Percentiles rank a stretch among this genome's conserved stretches.
Conservation (phyloP, 2,329 filamentous ascomycete species). For the Mycogone perniciosa region DNA sequence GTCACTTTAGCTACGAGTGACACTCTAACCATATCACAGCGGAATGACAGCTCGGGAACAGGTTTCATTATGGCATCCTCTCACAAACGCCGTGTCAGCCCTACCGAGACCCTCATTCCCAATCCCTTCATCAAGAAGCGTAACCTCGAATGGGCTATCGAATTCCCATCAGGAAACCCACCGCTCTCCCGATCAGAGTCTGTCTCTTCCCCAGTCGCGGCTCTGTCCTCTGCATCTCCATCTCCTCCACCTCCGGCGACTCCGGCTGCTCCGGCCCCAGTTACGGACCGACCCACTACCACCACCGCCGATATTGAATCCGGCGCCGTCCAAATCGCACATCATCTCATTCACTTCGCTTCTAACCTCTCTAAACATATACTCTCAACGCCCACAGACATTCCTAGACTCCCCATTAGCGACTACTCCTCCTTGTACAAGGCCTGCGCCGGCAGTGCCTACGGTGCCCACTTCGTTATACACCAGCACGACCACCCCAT, state of each 20-base stretch:
- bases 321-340: slow-evolving; percentile 28
- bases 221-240: background rate
- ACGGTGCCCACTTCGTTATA: slow-evolving; percentile 56
- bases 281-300: slow-evolving; percentile 7
- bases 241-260: background rate
- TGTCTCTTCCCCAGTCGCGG: background rate
- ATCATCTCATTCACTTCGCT: slow-evolving; percentile 37
- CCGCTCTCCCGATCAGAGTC: slow-evolving; percentile 4
- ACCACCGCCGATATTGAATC: slow-evolving; percentile 35
- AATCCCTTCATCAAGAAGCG: slow-evolving; percentile 43
- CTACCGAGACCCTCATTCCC: slow-evolving; percentile 29
- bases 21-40: too few species aligned
- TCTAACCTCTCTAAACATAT: slow-evolving; percentile 24
- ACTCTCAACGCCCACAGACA: slow-evolving; percentile 16
- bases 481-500: slow-evolving; percentile 69
- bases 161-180: background rate
- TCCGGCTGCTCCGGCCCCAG: slow-evolving; percentile 9
- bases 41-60: background rate
- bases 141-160: slow-evolving; percentile 39
- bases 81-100: slow-evolving; percentile 26
- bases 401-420: slow-evolving; percentile 29
- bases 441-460: slow-evolving; percentile 21
- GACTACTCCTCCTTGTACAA: slow-evolving; percentile 33
- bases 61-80: slow-evolving; percentile 1
- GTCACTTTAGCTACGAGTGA: background rate